Conservation (phyloP, 2,329 filamentous ascomycete genomes). For the Colletotrichum shisoi region DNA sequence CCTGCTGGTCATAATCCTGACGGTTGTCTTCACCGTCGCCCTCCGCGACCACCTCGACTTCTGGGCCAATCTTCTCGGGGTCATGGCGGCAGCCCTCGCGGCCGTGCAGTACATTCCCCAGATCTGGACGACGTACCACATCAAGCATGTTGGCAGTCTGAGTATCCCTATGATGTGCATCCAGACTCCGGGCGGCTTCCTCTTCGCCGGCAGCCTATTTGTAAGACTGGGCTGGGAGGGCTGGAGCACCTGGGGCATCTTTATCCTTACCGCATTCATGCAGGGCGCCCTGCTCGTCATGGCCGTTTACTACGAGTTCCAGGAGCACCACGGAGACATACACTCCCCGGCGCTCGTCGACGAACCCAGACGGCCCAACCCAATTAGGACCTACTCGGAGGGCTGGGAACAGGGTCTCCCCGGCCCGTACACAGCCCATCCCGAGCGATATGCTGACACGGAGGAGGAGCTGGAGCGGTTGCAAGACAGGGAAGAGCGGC, state of each 20-base stretch:
- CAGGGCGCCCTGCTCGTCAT: constrained; percentile 83
- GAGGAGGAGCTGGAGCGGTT: constrained; percentile 61
- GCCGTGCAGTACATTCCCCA: constrained; percentile 94
- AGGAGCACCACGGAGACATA: constrained; percentile 49
- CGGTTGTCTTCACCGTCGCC: constrained; percentile 71
- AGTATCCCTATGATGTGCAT: constrained; percentile 99
- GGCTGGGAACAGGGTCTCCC: constrained; percentile 61
- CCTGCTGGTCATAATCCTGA: constrained; percentile 72
- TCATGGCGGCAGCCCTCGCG: constrained; percentile 79
- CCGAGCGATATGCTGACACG: constrained; percentile 60
- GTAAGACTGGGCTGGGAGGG: constrained; percentile 79
- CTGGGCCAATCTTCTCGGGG: constrained; percentile 87
- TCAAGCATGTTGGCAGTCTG: constrained; percentile 87
- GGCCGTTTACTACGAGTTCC: constrained; percentile 78
- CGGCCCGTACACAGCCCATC: constrained; percentile 61
- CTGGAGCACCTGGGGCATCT: constrained; percentile 96
- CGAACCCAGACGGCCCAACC: constrained; percentile 48
- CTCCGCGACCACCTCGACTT: constrained; percentile 69
- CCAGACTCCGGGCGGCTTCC: constrained; percentile 89
- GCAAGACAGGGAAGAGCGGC: constrained; percentile 60
- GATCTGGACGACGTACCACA: constrained; percentile 86
- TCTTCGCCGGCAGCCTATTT: constrained; percentile 87
- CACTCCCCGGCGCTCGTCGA: constrained; percentile 26
- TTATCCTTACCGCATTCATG: constrained; percentile 82
- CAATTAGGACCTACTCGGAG: constrained; percentile 57